Evolutionary conservation across 2,329 filamentous ascomycete species (phyloP), one percentile per base, ranked within the genome.

Genomic region (Xylariaceae sp.): DNA sequence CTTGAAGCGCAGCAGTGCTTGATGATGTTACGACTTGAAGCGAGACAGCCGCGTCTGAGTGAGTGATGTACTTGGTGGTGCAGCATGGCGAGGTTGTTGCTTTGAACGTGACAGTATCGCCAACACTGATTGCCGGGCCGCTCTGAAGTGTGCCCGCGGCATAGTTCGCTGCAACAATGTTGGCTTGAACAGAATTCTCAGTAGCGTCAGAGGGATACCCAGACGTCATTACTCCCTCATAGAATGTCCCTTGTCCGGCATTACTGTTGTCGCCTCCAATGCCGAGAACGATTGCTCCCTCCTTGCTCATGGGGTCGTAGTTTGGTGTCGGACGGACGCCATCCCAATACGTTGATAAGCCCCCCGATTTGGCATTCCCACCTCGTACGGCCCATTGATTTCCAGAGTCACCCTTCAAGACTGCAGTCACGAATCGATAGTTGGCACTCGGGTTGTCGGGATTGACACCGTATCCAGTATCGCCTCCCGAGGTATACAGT

Each of bases 211-310:
- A 73, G 0, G 82, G 81, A 57, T 83, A 85, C 1, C 81, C 81
- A 0, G 70, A 65, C 11, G 81, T 84, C 78, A 85, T 82, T 27
- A 78, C 80, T 30, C 81, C 82, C 65, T 85, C 82, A 63, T 85
- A 82, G 59, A 82, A 82, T 1, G 81, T 84, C 19, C 82, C 82
- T 59, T 83, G 78, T 1, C 72, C 81, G 38, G 75, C 59, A 56
- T 70, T 68, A 60, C 78, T 82, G 66, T 83, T 86, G 57, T 85
- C 82, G 9, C 82, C 82, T 14, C 82, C 82, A 45, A 85, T 83
- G n/a, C 82, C 82, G 14, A 86, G 78, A 50, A 86, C 74, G 39
- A 86, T 82, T 49, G 81, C 76, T 14, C 82, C 82, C 59, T 86
- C 82, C 56, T 85, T 83, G 55, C 60, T 70, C 82, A 86, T 86